phyloP scores from a whole-genome alignment of 2,329 filamentous ascomycete genomes.

The Paraconiothyrium sp. region DNA sequence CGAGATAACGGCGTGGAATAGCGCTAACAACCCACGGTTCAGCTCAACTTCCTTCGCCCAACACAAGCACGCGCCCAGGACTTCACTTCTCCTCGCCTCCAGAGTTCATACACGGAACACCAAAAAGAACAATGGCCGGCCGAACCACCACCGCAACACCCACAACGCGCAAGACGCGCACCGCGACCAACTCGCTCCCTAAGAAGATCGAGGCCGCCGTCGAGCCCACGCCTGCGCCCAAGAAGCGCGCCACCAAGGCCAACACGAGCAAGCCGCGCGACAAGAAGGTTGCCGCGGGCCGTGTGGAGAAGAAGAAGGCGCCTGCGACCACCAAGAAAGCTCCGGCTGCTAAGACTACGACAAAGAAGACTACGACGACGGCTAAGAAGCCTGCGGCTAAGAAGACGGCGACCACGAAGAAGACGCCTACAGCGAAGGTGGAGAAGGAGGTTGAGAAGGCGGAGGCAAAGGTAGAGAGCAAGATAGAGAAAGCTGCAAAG shows the following conservation, averaged over 20 bases:
- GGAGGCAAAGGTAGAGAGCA: conserved; percentile 30
- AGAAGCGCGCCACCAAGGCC: conserved; percentile 51
- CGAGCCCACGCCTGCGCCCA: conserved; percentile 55
- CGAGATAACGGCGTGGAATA: neutral
- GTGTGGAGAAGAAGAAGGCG: conserved; percentile 38
- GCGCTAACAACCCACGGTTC: conserved; percentile 13
- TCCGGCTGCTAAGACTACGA: conserved; percentile 14
- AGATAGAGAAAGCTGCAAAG: conserved; percentile 39
- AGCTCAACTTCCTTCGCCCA: conserved; percentile 1
- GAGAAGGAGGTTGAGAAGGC: conserved; percentile 35
- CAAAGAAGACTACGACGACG: conserved; percentile 27
- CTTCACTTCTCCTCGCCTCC: neutral
- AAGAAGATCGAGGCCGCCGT: conserved; percentile 33
- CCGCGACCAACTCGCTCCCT: conserved; percentile 57
- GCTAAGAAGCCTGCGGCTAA: conserved; percentile 33
- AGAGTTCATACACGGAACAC: neutral
- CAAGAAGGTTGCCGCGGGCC: conserved; percentile 48
- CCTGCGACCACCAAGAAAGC: conserved; percentile 21
- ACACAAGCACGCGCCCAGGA: too few relatives aligned
- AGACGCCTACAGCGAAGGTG: conserved; percentile 36
- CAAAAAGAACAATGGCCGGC: conserved; percentile 29
- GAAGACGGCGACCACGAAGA: conserved; percentile 36
- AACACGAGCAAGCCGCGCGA: conserved; percentile 46
- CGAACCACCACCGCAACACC: neutral
- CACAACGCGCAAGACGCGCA: conserved; percentile 41